Evolutionary conservation across 2,329 filamentous ascomycete species (phyloP).

Genomic region (Diaporthe sp.): DNA sequence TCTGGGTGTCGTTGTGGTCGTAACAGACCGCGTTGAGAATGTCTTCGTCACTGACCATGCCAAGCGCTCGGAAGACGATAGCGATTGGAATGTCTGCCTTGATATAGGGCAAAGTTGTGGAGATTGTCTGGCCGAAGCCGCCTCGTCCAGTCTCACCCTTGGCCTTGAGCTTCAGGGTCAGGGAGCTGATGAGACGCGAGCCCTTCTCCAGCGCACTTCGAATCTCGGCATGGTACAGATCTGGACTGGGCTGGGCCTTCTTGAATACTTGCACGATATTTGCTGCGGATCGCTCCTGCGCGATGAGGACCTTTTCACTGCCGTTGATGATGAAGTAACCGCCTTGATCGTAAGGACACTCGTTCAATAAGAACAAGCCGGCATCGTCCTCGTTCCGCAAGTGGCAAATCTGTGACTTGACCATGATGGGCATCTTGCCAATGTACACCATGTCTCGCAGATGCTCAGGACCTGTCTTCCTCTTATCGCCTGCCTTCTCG

Average conservation of each 20-base stretch:
- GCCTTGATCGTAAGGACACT: slow-evolving; percentile 97
- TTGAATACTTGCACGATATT: slow-evolving; percentile 99
- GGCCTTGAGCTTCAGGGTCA: slow-evolving; percentile 89
- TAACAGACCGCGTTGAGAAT: slow-evolving; percentile 98
- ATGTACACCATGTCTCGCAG: slow-evolving; percentile 85
- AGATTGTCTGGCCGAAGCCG: slow-evolving; percentile 87
- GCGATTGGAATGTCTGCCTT: slow-evolving; percentile 93
- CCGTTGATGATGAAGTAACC: slow-evolving; percentile 99
- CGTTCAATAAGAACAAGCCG: slow-evolving; percentile 89
- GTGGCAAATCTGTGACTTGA: slow-evolving; percentile 96
- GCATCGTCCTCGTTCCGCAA: slow-evolving; percentile 86
- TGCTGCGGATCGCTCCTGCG: slow-evolving; percentile 95
- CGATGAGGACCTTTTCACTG: slow-evolving; percentile 97
- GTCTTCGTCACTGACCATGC: slow-evolving; percentile 96
- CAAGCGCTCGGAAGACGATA: slow-evolving; percentile 94
- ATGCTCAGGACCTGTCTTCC: slow-evolving; percentile 63
- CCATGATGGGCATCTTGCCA: slow-evolving; percentile 96
- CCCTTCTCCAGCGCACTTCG: slow-evolving; percentile 96
- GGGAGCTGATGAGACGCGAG: slow-evolving; percentile 90
- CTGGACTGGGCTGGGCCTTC: slow-evolving; percentile 92
- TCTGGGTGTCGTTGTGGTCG: slow-evolving; percentile 92
- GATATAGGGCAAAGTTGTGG: slow-evolving; percentile 92
- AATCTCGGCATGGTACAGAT: slow-evolving; percentile 94
- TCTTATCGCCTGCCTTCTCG: slow-evolving; percentile 57
- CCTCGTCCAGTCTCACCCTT: slow-evolving; percentile 85